Evolutionary conservation across 2,329 filamentous ascomycete species (phyloP), one percentile per base, ranked within the genome.

Genomic region (Fusarium marasasianum): DNA sequence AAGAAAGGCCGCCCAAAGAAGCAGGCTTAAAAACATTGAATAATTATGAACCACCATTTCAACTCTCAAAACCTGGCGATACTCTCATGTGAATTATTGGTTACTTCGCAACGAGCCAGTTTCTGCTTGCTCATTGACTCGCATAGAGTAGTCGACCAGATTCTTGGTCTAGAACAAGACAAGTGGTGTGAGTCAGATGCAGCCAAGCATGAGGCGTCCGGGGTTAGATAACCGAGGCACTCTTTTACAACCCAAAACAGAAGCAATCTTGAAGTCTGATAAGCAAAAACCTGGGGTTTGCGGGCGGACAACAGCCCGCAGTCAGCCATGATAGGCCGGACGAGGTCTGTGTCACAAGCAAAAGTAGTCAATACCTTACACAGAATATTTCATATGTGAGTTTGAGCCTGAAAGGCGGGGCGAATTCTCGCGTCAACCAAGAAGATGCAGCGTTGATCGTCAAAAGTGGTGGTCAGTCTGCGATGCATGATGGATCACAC

Each of bases 21-120:
- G 72, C 68, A 74, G 72, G 72, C 68, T 51, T 40, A 35, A 62
- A 73, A 63, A 58, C 44, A 58, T 72, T 24, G 26, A 70, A 70
- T 70, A 58, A 70, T 54, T 17, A 69, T 64, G 20, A 72, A 68
- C 41, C 50, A 69, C 41, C 55, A 69, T 41, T 61, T 58, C 59
- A 59, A 69, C 47, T 55, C 69, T 38, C 14, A 50, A 43, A 43
- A 44, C 26, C 29, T 22, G 31, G 24, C 15, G 48, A 45, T 37
- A 22, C n/a, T 43, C 20, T 22, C 22, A 66, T 63, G 63, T 73
- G 59, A 71, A 71, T 38, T 54, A 35, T 45, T 24, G 14, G 54
- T 53, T 47, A 59, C 48, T 61, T 51, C 57, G 56, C 53, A 35
- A n/a, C 26, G 45, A 24, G 33, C 35, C 17, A 18, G 45, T 31